These are phyloP conservation scores for Cenchrus fungigraminus DNA, from an alignment of 176 grass and related monocot genomes.

Conservation along the genomic window DNA sequence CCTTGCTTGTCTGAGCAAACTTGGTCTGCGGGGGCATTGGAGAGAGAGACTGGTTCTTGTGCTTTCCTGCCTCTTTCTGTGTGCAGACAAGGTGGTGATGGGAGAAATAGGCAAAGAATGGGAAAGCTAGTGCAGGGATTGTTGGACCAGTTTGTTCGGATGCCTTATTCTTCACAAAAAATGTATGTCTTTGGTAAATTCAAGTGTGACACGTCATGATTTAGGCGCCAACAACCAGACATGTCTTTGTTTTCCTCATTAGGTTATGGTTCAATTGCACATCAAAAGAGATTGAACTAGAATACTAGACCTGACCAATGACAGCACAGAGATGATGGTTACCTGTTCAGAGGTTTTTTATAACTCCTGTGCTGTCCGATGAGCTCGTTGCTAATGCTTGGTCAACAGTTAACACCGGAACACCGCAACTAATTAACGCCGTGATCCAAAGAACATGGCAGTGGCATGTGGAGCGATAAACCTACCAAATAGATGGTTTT, in stretches of 20 bases:
- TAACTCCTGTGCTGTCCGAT: background rate
- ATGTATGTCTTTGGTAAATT: background rate
- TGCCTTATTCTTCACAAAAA: background rate
- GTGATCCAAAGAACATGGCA: background rate
- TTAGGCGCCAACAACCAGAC: background rate
- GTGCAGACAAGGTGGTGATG: conserved; percentile 23
- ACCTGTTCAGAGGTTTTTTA: background rate
- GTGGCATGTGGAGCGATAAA: background rate
- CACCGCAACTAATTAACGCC: background rate
- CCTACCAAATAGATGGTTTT: conserved; percentile 34
- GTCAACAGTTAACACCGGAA: conserved; percentile 30
- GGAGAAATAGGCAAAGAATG: conserved; percentile 9
- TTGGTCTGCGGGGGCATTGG: background rate
- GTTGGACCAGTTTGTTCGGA: background rate
- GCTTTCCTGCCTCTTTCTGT: conserved; percentile 20
- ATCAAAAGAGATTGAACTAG: background rate
- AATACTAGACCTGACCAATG: conserved; percentile 28
- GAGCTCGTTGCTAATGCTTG: conserved; percentile 22
- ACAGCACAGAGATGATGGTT: background rate
- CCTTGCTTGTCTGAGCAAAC: conserved; percentile 27
- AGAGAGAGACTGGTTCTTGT: conserved; percentile 41
- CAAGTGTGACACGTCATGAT: background rate
- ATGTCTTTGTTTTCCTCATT: background rate
- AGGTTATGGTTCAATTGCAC: background rate
- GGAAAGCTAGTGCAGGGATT: background rate